A percentile compares a stretch with the other conserved stretches of the same genome.
phyloP scores from a whole-genome alignment of 352 stramenopile species.

The Pythium diclinum region DNA sequence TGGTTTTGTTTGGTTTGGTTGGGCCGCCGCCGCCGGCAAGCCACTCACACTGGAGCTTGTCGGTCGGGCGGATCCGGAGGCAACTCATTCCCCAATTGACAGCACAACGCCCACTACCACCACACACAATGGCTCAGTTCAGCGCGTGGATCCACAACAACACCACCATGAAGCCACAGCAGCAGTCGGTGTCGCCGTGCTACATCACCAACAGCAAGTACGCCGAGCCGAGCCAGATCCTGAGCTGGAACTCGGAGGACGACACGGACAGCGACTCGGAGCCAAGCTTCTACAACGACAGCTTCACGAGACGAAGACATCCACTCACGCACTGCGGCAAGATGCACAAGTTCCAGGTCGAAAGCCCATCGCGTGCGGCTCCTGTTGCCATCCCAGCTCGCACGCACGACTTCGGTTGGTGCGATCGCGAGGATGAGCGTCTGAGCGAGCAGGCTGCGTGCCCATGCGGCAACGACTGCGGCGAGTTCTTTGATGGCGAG shows the following conservation, averaged over 20 bases:
- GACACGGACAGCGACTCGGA: constrained; percentile 73
- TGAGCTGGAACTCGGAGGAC: constrained; percentile 49
- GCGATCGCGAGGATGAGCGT: constrained; percentile 42
- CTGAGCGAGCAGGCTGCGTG: constrained; percentile 29
- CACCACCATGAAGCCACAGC: neutral
- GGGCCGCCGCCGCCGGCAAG: constrained; percentile 4
- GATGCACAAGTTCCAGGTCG: constrained; percentile 9
- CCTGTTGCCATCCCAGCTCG: constrained; percentile 31
- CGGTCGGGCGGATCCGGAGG: neutral
- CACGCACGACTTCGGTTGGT: constrained; percentile 43
- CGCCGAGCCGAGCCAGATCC: constrained; percentile 23
- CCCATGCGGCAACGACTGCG: constrained; percentile 43
- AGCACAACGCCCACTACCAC: constrained; percentile 13
- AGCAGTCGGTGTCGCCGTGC: neutral
- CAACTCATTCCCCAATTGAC: constrained; percentile 33
- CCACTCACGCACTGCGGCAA: constrained; percentile 37
- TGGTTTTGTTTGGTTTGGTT: constrained; percentile 2
- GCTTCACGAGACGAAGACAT: constrained; percentile 48
- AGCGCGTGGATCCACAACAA: constrained; percentile 12
- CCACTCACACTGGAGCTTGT: constrained; percentile 8
- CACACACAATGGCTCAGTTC: constrained; percentile 21
- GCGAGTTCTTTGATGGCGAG: constrained; percentile 28
- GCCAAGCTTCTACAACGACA: constrained; percentile 43
- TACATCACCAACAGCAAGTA: constrained; percentile 14
- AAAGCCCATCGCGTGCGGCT: constrained; percentile 20